Base-by-base conservation (phyloP, 1,284 basidiomycete species). In the Sporisorium graminicola region DNA sequence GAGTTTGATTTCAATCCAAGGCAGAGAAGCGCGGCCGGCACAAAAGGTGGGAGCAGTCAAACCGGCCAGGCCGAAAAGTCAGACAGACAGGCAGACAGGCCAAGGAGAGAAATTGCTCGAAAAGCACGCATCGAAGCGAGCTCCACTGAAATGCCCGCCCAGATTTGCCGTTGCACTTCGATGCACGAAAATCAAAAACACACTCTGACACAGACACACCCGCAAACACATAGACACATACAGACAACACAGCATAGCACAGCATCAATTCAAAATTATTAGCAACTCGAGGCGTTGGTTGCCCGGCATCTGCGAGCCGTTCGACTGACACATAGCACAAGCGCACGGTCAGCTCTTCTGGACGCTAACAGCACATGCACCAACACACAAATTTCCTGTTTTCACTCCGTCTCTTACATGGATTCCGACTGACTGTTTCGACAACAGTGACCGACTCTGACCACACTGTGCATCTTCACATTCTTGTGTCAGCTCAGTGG, bases 281-380 rank as follows among this genome's bases (percentile, higher is more conserved):
- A 18, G 4, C 14, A 24, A 18, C 13, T 33, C 16, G 24, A 24
- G 43, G 55, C 55, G 44, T 13, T 35, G 29, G 44, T 13, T 35
- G 29, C 43, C 49, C 66, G 66, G 66, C 66, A 54, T 53, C 43
- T 47, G 60, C 66, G 57, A 59, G 66, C 66, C 66, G 66, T 63
- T 54, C 31, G 37, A 29, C 14, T 29, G 16, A 13, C 22, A 26
- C 22, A n/a, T n/a, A 46, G 22, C 27, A 29, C 26, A 22, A 50
- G 9, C 49, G 29, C 49, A 50, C 49, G 27, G 47, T 49, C 47
- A 49, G 3, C 49, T 10, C 14, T 14, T 33, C n/a, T 29, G 49
- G 5, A 20, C 12, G n/a, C 27, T 31, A n/a, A n/a, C n/a, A n/a
- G n/a, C n/a, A n/a, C 27, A 50, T 31, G 40, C 40, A 43, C 40